Evolutionary conservation across 352 stramenopile genomes (phyloP).

Genomic region (Pythium coloratum): DNA sequence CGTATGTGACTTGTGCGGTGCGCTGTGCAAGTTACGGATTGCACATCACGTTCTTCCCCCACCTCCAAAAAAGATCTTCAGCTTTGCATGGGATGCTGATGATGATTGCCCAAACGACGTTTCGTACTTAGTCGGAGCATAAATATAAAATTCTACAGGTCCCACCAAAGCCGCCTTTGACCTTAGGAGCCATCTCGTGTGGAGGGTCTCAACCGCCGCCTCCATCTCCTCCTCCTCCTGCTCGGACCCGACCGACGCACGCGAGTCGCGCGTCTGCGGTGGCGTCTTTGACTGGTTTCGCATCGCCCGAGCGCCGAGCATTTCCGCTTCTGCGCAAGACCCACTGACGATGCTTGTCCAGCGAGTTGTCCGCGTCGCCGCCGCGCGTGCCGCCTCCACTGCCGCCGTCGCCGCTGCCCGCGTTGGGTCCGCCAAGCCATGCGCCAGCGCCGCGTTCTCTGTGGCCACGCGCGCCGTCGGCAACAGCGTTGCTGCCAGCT

Average conservation of each 20-base stretch:
- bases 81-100: not conserved
- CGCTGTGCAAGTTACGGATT: not conserved
- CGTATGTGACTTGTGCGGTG: conserved; percentile 16
- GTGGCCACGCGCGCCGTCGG: not conserved
- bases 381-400: not conserved
- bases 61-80: conserved; percentile 14
- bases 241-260: not conserved
- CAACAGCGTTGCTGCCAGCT: not conserved
- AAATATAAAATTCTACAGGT: conserved; percentile 24
- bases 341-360: conserved; percentile 25
- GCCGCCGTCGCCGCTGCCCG: conserved; percentile 16
- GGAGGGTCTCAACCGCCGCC: not conserved
- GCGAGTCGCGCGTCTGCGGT: not conserved
- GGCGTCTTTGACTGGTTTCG: not conserved
- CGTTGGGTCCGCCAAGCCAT: not conserved
- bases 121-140: conserved; percentile 23
- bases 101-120: conserved; percentile 27
- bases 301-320: not conserved
- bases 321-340: conserved; percentile 24
- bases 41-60: not conserved
- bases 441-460: not conserved
- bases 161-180: not conserved
- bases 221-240: not conserved
- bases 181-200: not conserved
- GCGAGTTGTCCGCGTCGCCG: conserved; percentile 15